Base-by-base conservation (phyloP, 116 monocot species). In the Zostera marina region DNA sequence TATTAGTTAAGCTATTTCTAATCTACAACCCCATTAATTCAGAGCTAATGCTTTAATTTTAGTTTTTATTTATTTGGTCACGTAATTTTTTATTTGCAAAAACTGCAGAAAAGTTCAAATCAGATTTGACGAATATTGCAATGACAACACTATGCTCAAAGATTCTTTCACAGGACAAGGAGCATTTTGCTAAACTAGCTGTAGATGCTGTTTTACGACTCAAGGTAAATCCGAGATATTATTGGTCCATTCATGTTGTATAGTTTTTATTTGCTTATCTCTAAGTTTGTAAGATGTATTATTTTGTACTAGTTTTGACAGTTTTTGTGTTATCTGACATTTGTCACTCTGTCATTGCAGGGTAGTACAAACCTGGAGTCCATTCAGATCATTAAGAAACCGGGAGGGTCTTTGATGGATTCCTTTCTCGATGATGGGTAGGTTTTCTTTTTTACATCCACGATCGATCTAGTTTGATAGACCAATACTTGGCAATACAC, bases 361-460 rank as follows among this genome's bases (percentile, higher is more conserved):
- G 98, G 98, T n/a, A 98, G 98, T 54, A 98, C 90, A 65, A 90
- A 98, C 38, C 67, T 98, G 70, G 98, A 98, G 61, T 32, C 90
- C 15, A 90, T 98, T 38, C 98, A 98, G 66, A 98, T 98, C 46
- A 83, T 98, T 11, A 98, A 98, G 65, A 98, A 90, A 59, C 77
- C 86, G 68, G 98, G 90, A 40, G 98, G 98, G 52, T 98, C 98
- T 11, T 72, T 98, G 68, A 81, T 60, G 40, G 98, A 98, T 69
- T 98, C 90, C 41, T 98, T 98, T 75, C 72, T 98, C 16, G 98
- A 86, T 69, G 98, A 90, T 71, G 98, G 98, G 98, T 98, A 90
- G 41, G 68, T 64, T 23, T 32, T 5, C 32, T 11, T 56, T 25
- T 44, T 32, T 47, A 14, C 19, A 13, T 8, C 9, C 39, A n/a